Evolutionary conservation across 805 yeast genomes (phyloP).

Genomic region (Ogataea neopini): DNA sequence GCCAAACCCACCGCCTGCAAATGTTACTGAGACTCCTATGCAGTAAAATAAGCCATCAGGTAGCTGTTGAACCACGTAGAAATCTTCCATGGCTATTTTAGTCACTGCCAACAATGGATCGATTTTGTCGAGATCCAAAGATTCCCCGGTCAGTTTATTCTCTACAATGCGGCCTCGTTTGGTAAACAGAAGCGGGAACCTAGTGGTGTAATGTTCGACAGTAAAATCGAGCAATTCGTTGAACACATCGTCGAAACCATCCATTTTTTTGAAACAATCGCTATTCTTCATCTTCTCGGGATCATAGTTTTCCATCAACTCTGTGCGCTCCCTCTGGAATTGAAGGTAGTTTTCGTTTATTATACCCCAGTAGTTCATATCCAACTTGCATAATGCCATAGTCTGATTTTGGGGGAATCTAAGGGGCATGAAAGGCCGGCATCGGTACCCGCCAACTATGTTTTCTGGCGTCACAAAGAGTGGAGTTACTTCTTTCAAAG

Average conservation of each 20-base stretch:
- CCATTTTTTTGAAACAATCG: slow-evolving; percentile 43
- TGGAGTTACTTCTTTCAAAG: slow-evolving; percentile 17
- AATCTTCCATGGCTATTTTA: slow-evolving; percentile 52
- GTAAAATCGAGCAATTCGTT: slow-evolving; percentile 45
- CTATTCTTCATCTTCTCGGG: slow-evolving; percentile 31
- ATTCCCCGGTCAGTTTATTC: slow-evolving; percentile 45
- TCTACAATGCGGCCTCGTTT: slow-evolving; percentile 36
- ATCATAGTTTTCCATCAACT: slow-evolving; percentile 43
- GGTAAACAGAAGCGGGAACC: slow-evolving; percentile 47
- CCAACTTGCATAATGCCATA: slow-evolving; percentile 50
- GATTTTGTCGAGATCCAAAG: slow-evolving; percentile 44
- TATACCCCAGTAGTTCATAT: slow-evolving; percentile 53
- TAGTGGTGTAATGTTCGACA: slow-evolving; percentile 40
- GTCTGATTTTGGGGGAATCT: slow-evolving; percentile 57
- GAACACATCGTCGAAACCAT: slow-evolving; percentile 37
- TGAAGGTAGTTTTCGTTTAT: slow-evolving; percentile 47
- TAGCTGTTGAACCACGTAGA: slow-evolving; percentile 41
- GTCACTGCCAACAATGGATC: slow-evolving; percentile 48
- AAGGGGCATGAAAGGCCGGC: slow-evolving; percentile 54
- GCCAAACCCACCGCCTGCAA: slow-evolving; percentile 55
- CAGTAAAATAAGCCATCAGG: slow-evolving; percentile 42
- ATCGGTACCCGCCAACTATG: slow-evolving; percentile 25
- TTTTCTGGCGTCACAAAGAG: slow-evolving; percentile 21
- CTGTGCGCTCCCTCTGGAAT: slow-evolving; percentile 43
- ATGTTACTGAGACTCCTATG: slow-evolving; percentile 53